A percentile compares a stretch with the other conserved stretches of the same genome.
phyloP scores from a whole-genome alignment of 2,329 filamentous ascomycete species.

The Penicillium sp. region DNA sequence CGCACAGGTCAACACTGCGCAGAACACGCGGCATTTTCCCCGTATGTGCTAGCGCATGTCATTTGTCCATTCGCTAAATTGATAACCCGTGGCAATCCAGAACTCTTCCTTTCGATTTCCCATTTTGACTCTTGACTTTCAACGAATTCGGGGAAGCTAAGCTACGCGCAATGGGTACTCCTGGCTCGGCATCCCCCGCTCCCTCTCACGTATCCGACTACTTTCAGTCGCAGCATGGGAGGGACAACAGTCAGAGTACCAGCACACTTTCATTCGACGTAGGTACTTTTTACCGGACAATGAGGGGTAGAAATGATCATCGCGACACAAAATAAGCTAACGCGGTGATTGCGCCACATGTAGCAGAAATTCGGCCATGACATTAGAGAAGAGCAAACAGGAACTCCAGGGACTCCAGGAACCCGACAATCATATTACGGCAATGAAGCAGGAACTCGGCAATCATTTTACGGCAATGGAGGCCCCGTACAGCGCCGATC shows the following conservation, averaged over 20 bases:
- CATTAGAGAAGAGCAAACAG: background rate
- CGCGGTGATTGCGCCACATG: background rate
- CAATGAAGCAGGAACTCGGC: background rate
- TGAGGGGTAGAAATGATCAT: background rate
- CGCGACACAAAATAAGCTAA: background rate
- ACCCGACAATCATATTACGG: background rate
- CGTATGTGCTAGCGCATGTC: conserved; percentile 1
- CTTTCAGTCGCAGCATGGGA: background rate
- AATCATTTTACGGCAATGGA: background rate
- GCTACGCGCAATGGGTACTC: background rate
- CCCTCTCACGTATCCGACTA: background rate
- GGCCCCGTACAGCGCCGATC: background rate
- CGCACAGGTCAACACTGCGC: background rate
- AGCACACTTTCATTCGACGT: background rate
- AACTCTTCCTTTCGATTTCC: background rate
- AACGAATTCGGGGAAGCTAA: background rate
- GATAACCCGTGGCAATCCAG: background rate
- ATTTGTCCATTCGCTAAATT: background rate
- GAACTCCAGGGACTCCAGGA: background rate
- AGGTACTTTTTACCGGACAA: background rate
- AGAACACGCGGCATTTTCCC: conserved; percentile 1
- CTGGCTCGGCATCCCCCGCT: background rate
- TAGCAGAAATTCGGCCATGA: background rate
- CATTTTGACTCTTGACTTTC: background rate
- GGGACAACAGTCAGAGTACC: background rate